phyloP scores from a whole-genome alignment of 83 land plant species.

The Picea abies region DNA sequence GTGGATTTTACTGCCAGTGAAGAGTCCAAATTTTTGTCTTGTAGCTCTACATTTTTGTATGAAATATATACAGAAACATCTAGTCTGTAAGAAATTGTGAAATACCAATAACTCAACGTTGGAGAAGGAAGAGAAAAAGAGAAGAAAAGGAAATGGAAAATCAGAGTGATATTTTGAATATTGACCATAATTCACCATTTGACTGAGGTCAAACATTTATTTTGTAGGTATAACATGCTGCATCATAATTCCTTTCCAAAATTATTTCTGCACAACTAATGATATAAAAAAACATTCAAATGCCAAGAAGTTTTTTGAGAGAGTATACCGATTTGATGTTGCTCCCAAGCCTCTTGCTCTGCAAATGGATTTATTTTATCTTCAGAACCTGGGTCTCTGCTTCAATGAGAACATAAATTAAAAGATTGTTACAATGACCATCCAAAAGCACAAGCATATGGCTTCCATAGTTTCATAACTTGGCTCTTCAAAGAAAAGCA shows the following conservation, averaged over 20 bases:
- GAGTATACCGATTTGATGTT: conserved; percentile 80
- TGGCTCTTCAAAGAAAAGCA: background rate
- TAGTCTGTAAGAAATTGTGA: too few relatives aligned
- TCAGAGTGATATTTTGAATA: background rate
- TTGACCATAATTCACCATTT: background rate
- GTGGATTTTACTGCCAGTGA: too few relatives aligned
- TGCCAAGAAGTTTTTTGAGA: background rate
- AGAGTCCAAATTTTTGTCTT: too few relatives aligned
- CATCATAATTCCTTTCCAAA: too few relatives aligned
- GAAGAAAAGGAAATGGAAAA: background rate
- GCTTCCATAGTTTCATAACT: background rate
- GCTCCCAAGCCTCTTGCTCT: conserved; percentile 99
- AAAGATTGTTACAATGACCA: background rate
- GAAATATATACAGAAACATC: too few relatives aligned
- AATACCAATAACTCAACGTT: too few relatives aligned
- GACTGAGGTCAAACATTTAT: background rate
- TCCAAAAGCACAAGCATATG: background rate
- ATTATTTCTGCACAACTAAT: too few relatives aligned
- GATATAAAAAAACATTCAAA: background rate
- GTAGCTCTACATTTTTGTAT: too few relatives aligned
- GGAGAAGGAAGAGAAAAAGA: too few relatives aligned
- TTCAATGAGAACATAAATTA: background rate
- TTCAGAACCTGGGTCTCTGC: conserved; percentile 60
- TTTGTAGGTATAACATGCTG: background rate
- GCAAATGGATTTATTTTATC: conserved; percentile 93